phyloP scores from a whole-genome alignment of 116 monocot genomes.

The Cymodocea nodosa region DNA sequence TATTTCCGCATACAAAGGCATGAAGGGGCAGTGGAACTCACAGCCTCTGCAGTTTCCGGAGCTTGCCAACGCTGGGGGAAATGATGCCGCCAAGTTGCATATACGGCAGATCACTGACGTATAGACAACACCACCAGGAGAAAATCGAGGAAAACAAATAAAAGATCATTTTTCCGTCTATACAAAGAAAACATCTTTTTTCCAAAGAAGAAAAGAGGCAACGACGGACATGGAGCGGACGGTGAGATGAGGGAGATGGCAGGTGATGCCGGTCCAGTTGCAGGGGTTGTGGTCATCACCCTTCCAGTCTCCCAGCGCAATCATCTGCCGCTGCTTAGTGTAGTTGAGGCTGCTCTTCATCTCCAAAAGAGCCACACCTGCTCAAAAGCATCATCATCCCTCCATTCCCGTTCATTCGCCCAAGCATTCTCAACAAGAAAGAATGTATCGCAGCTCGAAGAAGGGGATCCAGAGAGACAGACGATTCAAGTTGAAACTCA shows the following conservation, averaged over 20 bases:
- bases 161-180: not conserved
- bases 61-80: constrained; percentile 89
- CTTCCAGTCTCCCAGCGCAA: constrained; percentile 53
- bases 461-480: not conserved
- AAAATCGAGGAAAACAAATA: not conserved
- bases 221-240: constrained; percentile 69
- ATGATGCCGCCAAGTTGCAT: constrained; percentile 80
- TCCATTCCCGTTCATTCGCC: not conserved
- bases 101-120: constrained; percentile 65
- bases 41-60: constrained; percentile 72
- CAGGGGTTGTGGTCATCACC: constrained; percentile 59
- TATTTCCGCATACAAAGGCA: not conserved
- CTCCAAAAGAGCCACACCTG: constrained; percentile 72
- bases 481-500: too few species aligned
- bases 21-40: constrained; percentile 31
- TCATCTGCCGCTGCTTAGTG: constrained; percentile 2
- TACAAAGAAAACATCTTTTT: not conserved
- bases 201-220: not conserved
- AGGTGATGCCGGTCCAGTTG: constrained; percentile 73
- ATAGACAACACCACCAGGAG: not conserved
- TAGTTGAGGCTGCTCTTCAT: constrained; percentile 55
- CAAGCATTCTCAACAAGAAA: not conserved
- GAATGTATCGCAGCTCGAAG: not conserved
- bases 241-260: constrained; percentile 48
- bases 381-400: not conserved